Evolutionary conservation across 2,329 filamentous ascomycete species (phyloP), one percentile per base, ranked within the genome.

Genomic region (Phoma sp.): DNA sequence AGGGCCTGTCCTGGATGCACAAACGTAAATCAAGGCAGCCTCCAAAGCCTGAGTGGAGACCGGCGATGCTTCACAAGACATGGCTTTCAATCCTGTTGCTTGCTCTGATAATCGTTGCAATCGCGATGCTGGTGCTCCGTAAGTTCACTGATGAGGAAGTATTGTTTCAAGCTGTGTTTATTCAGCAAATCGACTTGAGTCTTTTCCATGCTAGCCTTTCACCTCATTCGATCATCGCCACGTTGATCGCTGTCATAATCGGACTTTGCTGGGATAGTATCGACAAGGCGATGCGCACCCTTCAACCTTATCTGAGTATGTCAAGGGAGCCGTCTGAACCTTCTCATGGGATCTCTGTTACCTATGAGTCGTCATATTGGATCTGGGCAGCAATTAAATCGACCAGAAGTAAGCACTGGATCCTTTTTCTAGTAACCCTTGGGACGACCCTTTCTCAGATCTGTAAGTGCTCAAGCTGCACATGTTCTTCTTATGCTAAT

Each of bases 281-380:
- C 4, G 65, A 68, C 29, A 55, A 53, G 31, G 36, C 55, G 3
- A 43, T 67, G 31, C 58, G 65, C n/a, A 50, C 39, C 9, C 27
- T 68, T 1, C 63, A 68, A 31, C 63, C 65, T 12, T 67, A 58
- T 39, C 36, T 67, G 4, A 37, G 58, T 5, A 65, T 64, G 60
- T 62, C 63, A 3, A 57, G 57, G n/a, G 27, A 22, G 2, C 47
- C 59, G 2, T 48, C 38, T 2, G 44, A 43, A 6, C 49, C 53
- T 13, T 35, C 37, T 1, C n/a, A 44, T 15, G 63, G 65, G 10
- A 58, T 56, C 12, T 50, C 43, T 3, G 25, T 65, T 13, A 60
- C 63, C 1, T 68, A 68, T 29, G 51, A 61, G 24, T 63, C 65
- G 7, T 56, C 57, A 2, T 58, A 64, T 29, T 66, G 63, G 62